phyloP scores from a whole-genome alignment of 768 basidiomycete species.

The Leccinum longicurvipes region DNA sequence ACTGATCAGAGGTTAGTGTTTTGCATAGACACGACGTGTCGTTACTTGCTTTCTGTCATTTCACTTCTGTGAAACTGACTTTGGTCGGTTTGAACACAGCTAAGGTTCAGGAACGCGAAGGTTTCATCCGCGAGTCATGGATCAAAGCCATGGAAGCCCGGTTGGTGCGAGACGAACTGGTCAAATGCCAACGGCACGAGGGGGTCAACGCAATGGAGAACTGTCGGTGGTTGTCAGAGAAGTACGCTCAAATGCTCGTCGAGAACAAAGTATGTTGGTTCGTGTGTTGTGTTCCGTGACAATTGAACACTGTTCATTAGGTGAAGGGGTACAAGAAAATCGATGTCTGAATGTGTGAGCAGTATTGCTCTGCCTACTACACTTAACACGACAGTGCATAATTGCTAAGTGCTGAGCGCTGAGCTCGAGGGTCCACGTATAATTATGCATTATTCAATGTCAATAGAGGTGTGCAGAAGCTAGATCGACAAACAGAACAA shows the following conservation, averaged over 20 bases:
- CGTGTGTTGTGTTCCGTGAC: background rate
- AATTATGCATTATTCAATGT: conserved; percentile 8
- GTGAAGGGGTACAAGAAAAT: conserved; percentile 84
- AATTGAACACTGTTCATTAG: conserved; percentile 39
- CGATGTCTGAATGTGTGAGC: conserved; percentile 39
- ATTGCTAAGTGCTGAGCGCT: background rate
- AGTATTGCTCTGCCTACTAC: background rate
- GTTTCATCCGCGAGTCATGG: conserved; percentile 87
- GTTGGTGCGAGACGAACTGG: conserved; percentile 82
- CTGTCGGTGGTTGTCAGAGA: conserved; percentile 82
- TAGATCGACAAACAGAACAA: background rate
- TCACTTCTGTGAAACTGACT: background rate
- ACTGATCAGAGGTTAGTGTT: conserved; percentile 29
- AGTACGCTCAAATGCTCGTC: conserved; percentile 74
- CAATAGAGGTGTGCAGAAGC: background rate
- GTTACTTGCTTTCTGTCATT: background rate
- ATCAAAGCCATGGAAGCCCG: conserved; percentile 90
- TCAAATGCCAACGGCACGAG: conserved; percentile 86
- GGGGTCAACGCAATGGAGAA: conserved; percentile 90
- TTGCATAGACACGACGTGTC: background rate
- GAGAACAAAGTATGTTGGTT: conserved; percentile 67
- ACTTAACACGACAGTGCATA: background rate
- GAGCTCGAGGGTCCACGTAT: background rate
- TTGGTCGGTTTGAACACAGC: conserved; percentile 35
- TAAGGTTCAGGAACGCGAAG: conserved; percentile 66